Evolutionary conservation across 2,329 filamentous ascomycete species (phyloP).

Genomic region (Colletotrichum higginsianum): DNA sequence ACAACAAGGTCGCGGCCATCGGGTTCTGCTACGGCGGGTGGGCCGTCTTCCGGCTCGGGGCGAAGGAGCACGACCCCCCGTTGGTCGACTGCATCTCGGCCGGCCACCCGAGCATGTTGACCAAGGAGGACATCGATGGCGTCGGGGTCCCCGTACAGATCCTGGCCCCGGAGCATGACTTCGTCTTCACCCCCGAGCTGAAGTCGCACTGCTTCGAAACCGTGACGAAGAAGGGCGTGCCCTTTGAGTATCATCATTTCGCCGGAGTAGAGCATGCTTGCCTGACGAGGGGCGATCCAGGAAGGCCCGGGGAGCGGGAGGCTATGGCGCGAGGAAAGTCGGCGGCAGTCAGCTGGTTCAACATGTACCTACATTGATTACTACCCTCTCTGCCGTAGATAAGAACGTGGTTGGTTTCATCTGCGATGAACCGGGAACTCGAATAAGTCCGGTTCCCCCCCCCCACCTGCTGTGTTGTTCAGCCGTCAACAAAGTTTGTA

Average conservation of each 20-base stretch:
- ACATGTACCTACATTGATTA: slow-evolving; percentile 43
- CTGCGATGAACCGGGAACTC: too few species aligned
- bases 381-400: neutral
- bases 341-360: slow-evolving; percentile 58
- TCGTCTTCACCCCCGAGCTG: slow-evolving; percentile 57
- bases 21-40: slow-evolving; percentile 69
- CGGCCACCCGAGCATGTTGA: slow-evolving; percentile 62
- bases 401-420: too few species aligned
- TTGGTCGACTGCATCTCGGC: slow-evolving; percentile 62
- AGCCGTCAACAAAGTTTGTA: too few species aligned
- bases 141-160: slow-evolving; percentile 66
- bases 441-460: too few species aligned
- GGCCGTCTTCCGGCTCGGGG: slow-evolving; percentile 63
- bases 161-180: slow-evolving; percentile 64
- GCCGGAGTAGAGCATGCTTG: slow-evolving; percentile 61
- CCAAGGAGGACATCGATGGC: slow-evolving; percentile 60
- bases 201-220: slow-evolving; percentile 57
- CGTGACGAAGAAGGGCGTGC: slow-evolving; percentile 52
- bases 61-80: slow-evolving; percentile 50
- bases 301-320: slow-evolving; percentile 53
- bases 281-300: slow-evolving; percentile 55
- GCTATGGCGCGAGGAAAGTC: slow-evolving; percentile 61
- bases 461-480: too few species aligned
- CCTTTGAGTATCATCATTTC: slow-evolving; percentile 63
- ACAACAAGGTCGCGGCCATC: slow-evolving; percentile 58